Base-by-base conservation (phyloP, 2,329 filamentous ascomycete genomes). In the Colletotrichum zoysiae region DNA sequence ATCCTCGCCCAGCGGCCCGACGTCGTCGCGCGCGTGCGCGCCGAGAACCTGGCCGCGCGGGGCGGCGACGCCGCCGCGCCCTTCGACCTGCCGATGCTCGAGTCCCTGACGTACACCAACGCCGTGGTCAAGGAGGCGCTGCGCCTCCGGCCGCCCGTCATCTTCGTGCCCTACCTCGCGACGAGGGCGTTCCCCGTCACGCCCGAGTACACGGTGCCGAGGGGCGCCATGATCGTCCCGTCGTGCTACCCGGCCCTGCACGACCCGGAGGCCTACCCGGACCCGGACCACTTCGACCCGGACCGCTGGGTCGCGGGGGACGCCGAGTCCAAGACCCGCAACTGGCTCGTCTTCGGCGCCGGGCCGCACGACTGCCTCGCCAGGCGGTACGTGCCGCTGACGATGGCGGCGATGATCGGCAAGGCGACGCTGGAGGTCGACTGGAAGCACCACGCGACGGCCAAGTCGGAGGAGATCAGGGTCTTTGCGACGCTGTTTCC, bases 111-210 rank as follows among this genome's bases (percentile, higher is more conserved):
- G 0, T 88, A 87, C 74, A 88, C 86, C 64, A 84, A 82, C 35
- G 86, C 86, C 3, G 86, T 88, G 0, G 79, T 88, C 69, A 88
- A 87, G 72, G 86, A 88, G 73, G 80, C 87, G 1, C 84, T 88
- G 18, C 86, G 86, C 46, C 79, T 86, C 74, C 76, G 86, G 0
- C 86, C 86, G 1, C 86, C 86, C 0, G 86, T 88, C 53, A 88
- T 88, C 65, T 86, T 88, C 66, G 86, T 88, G 0, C 86, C 86
- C 0, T 88, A 88, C 53, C 79, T 85, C 1, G 83, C 85, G 0
- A 86, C 81, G 0, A 85, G 84, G 66, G 73, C 77, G 16, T 88
- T 88, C 65, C 84, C 85, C 0, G 77, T 87, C 40, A 86, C 85
- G 0, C 78, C 82, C 0, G 74, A 77, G 9, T 88, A 88, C 70